phyloP scores from a whole-genome alignment of 1,284 basidiomycete species.

The Leccinum ponderosum region DNA sequence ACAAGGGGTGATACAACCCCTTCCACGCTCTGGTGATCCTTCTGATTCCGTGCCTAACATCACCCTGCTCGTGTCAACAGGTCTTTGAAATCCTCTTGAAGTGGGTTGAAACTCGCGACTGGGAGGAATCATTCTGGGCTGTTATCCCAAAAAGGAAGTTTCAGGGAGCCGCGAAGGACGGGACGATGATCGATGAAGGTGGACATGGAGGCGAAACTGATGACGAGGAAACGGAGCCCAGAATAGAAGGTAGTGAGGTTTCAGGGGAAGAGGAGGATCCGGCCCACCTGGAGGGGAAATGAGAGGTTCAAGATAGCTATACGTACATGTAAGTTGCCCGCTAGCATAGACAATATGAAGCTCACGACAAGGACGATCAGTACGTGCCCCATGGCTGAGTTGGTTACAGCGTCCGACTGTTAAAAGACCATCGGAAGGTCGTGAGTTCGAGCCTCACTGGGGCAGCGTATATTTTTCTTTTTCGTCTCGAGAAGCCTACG shows the following conservation, averaged over 20 bases:
- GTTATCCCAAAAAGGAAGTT: conserved; percentile 93
- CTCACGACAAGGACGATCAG: not conserved
- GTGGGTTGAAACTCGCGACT: conserved; percentile 83
- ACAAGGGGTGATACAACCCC: not conserved
- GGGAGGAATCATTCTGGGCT: conserved; percentile 81
- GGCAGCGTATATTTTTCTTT: conserved; percentile 42
- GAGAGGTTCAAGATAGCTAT: too few species aligned
- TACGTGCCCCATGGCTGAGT: conserved; percentile 74
- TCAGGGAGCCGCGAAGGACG: conserved; percentile 14
- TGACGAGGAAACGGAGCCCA: not conserved
- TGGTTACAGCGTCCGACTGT: conserved; percentile 85
- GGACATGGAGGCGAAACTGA: not conserved
- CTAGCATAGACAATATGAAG: not conserved
- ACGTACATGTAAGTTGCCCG: too few species aligned
- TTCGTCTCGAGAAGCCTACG: not conserved
- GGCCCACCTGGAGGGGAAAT: not conserved
- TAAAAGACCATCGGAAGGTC: conserved; percentile 65
- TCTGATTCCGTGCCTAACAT: conserved; percentile 5
- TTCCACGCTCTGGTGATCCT: not conserved
- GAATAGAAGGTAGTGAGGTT: not conserved
- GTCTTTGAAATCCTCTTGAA: conserved; percentile 91
- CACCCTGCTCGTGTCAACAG: conserved; percentile 24
- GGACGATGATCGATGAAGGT: not conserved
- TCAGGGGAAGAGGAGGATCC: not conserved
- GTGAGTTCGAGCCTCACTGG: conserved; percentile 75